Percentiles rank a stretch among this genome's conserved stretches.
Conservation (phyloP, 2,329 filamentous ascomycete species). For the Botrytis byssoidea region DNA sequence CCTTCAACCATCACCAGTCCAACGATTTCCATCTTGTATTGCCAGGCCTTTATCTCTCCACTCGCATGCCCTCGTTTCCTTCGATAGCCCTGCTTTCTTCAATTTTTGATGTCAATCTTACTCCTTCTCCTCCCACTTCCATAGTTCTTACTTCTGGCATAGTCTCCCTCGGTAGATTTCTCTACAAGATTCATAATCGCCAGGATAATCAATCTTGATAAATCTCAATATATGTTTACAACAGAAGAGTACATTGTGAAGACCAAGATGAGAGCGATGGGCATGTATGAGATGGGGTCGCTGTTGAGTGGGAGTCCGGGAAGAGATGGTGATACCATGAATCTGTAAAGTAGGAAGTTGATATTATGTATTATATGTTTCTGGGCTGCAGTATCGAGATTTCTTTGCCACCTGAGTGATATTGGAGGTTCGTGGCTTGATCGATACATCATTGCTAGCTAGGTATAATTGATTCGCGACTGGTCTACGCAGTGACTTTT, state of each 20-base stretch:
- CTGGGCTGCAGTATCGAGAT: not conserved
- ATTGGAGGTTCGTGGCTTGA: not conserved
- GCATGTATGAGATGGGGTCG: not conserved
- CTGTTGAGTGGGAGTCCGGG: not conserved
- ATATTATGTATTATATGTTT: not conserved
- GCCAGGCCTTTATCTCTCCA: not conserved
- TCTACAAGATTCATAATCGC: fast-evolving
- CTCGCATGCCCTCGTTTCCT: not conserved
- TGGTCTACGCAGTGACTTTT: fast-evolving
- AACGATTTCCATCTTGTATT: not conserved
- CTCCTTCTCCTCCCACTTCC: no score
- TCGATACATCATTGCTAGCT: not conserved
- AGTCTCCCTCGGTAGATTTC: not conserved
- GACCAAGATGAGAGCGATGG: not conserved
- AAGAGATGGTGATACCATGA: not conserved
- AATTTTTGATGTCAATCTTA: not conserved
- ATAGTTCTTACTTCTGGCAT: not conserved
- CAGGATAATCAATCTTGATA: not conserved
- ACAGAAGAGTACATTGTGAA: not conserved
- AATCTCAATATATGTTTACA: not conserved
- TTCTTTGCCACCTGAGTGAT: not conserved
- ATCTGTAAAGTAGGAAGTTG: not conserved
- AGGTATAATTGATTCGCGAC: not conserved
- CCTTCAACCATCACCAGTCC: not conserved
- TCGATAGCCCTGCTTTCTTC: not conserved